phyloP scores from a whole-genome alignment of 164 flowering plant species.

The Chimonanthus salicifolius region DNA sequence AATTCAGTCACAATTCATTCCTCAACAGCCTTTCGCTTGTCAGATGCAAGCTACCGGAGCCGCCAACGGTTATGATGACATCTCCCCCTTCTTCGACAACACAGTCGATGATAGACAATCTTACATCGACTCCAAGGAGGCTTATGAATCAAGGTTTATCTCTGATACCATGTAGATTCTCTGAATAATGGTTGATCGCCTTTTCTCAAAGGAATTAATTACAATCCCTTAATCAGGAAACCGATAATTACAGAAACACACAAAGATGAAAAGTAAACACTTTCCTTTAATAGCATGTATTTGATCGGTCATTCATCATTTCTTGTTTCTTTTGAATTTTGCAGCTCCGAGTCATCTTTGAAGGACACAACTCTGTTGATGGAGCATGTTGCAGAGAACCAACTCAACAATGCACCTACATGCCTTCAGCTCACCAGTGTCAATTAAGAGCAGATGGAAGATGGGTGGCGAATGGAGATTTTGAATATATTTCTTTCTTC shows the following conservation, averaged over 20 bases:
- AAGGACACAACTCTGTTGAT: conserved; percentile 42
- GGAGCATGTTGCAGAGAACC: conserved; percentile 52
- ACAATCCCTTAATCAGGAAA: too few relatives aligned
- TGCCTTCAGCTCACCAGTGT: conserved; percentile 60
- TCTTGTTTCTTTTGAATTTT: neutral
- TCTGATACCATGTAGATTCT: too few relatives aligned
- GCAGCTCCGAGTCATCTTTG: conserved; percentile 55
- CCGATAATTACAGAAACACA: too few relatives aligned
- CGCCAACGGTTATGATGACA: conserved; percentile 47
- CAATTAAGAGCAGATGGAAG: neutral
- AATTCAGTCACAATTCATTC: conserved; percentile 30
- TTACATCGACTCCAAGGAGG: conserved; percentile 49
- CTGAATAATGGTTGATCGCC: too few relatives aligned
- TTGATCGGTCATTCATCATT: neutral
- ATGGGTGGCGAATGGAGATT: neutral
- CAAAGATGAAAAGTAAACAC: too few relatives aligned
- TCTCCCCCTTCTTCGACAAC: conserved; percentile 49
- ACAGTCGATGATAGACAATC: conserved; percentile 77
- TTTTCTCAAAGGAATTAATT: too few relatives aligned
- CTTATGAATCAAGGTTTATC: conserved; percentile 49
- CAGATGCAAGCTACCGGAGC: conserved; percentile 19
- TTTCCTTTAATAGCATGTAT: too few relatives aligned
- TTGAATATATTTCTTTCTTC: too few relatives aligned
- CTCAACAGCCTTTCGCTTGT: conserved; percentile 19
- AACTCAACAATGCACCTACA: conserved; percentile 63